Evolutionary conservation across 208 protist species (phyloP), one percentile per base, ranked within the genome.

Genomic region (Trichomonas vaginalis): DNA sequence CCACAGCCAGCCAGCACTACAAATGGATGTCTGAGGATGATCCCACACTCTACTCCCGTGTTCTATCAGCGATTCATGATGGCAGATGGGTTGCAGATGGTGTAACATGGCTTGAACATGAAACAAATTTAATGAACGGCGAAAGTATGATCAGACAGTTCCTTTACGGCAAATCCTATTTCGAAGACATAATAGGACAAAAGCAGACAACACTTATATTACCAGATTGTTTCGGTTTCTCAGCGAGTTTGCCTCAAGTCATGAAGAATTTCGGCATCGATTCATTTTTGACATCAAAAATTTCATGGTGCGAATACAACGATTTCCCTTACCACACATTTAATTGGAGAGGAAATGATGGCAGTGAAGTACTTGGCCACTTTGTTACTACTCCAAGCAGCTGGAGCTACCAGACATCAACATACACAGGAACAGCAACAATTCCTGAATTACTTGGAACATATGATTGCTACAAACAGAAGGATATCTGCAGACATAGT

Each of bases 271-370:
- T n/a, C 39, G 88, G 37, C 23, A 70, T 95, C 4, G 37, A 95
- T 40, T 70, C 12, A 15, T 95, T 95, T 70, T 8, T 95, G n/a
- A 95, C 88, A 45, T 70, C 45, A 40, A 95, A 95, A 51, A 51
- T 95, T 17, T 79, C 47, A 45, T 95, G 88, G 88, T 51, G 49
- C 39, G 47, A 79, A 45, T 79, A 79, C 27, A 95, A 35, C 9
- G 39, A 35, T 17, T 95, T 95, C 35, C 88, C 88, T 3, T 42
- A 88, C 27, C 40, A 39, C 12, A 80, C 95, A 45, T 96, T 96
- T 39, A 92, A 82, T 21, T 96, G 95, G 95, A 2, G 48, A 61
- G 95, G 95, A 12, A 96, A 79, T 79, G 95, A 96, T 96, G 95
- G 95, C 0, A 82, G 46, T 82, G 48, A 61, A 39, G 95, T 96